Evolutionary conservation across 2,329 filamentous ascomycete species (phyloP).

Genomic region (Rhytidhysteron rufulum): DNA sequence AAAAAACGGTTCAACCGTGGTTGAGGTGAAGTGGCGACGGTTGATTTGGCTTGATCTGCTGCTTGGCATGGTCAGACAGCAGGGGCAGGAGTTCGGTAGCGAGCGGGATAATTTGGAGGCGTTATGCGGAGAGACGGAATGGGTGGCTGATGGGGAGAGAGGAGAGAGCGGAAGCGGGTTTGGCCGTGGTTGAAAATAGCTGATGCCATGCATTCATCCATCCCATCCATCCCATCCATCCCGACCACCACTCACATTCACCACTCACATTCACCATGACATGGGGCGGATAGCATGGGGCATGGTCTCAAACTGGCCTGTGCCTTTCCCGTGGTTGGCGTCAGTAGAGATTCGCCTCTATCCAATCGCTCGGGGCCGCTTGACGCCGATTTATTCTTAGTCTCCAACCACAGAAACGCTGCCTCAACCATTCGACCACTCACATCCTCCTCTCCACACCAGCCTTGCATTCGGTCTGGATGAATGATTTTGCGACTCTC

Average conservation of each 20-base stretch:
- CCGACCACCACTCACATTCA: too few species aligned
- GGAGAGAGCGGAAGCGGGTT: background rate
- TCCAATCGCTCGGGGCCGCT: conserved; percentile 1
- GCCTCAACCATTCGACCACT: too few species aligned
- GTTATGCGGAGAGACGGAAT: too few species aligned
- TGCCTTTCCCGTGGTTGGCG: conserved; percentile 1
- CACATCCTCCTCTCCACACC: too few species aligned
- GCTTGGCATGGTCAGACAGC: background rate
- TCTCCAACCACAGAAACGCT: background rate
- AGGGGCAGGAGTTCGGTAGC: background rate
- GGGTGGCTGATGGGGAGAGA: background rate
- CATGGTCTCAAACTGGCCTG: background rate
- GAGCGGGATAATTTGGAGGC: background rate
- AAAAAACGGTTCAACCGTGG: too few species aligned
- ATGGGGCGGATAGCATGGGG: too few species aligned
- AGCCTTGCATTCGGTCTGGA: conserved; percentile 11
- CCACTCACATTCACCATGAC: too few species aligned
- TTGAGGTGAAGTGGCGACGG: too few species aligned
- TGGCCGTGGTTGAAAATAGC: conserved; percentile 2
- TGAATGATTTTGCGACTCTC: conserved; percentile 17
- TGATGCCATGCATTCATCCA: too few species aligned
- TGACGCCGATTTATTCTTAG: conserved; percentile 1
- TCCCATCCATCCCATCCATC: too few species aligned
- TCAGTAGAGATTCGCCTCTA: background rate
- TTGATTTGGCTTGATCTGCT: background rate